Base-by-base conservation (phyloP, 1,139 yeast genomes). In the Candida pseudoviswanathii region DNA sequence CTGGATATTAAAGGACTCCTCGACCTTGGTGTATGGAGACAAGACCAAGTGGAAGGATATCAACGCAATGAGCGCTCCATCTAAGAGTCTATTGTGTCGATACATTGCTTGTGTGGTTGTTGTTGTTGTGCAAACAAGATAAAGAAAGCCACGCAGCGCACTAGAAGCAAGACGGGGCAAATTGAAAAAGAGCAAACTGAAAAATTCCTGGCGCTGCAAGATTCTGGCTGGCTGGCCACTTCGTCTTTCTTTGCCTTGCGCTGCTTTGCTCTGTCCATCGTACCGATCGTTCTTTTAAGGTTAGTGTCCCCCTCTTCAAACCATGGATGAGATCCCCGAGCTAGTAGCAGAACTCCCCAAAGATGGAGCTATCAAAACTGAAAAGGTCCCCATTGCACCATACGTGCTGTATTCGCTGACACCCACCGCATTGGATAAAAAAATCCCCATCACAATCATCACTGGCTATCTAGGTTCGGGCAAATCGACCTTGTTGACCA, bases 391-490 rank as follows among this genome's bases (percentile, higher is more conserved):
- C 1, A 9, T 46, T 4, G 43, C 46, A 10, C 34, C 44, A 3
- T 49, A 41, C 43, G 41, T 38, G 6, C 51, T 54, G 5, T 44
- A 25, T 21, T 50, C 55, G 3, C 51, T 48, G 51, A 52, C 52
- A 1, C 55, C 58, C 9, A 46, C 49, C 2, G 30, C 51, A 16
- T 43, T 47, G 10, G 30, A 43, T n/a, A 55, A 64, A 34, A 84
- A 83, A 64, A 94, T 92, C 8, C 99, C 99, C 1, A 84, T 94
- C 11, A 90, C 97, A 0, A 89, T 94, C 25, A 84, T 95, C 34
- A 94, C 98, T 0, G 99, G 99, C 0, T 94, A 92, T 62, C 69
- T 94, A 40, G 99, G 99, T 1, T 87, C 96, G 10, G 99, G 99
- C 2, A 94, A 94, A 62, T 86, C 96, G 3, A 92, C 98, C 0